Evolutionary conservation across 2,329 filamentous ascomycete species (phyloP), one percentile per base, ranked within the genome.

Genomic region (Botrytis fabae): DNA sequence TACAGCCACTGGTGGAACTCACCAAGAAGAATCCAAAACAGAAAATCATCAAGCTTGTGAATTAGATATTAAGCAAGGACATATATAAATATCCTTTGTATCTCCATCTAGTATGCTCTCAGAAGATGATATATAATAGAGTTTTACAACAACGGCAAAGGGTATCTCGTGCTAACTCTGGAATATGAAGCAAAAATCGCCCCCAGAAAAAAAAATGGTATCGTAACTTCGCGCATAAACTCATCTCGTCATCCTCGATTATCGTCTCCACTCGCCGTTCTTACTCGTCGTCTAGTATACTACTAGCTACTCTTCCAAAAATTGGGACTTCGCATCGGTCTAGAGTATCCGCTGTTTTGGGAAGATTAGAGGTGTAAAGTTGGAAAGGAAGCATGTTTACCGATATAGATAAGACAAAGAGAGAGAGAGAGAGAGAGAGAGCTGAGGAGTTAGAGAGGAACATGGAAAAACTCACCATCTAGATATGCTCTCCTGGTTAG

Each of bases 271-370:
- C 16, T 28, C 4, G 7, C 20, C 25, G 35, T 35, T 57, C 46
- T 66, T 40, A 83, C 75, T 98, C 96, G 80, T 97, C 93, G 79
- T 98, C 95, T 73, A 98, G 87, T 80, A 98, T 95, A 40, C 92
- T 92, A 82, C 92, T 97, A 61, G 96, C 96, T 78, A 98, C 84
- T 60, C 86, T 86, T 7, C 96, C 96, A 79, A 98, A 92, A 79
- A 97, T 90, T 0, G 95, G 95, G 2, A 98, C 87, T 82, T 98
- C 95, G 70, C 73, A 79, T 69, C 78, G 75, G 72, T 87, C 84
- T 69, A 91, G 83, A 1, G 86, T 90, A 75, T 91, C 89, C 69
- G 90, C 89, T 91, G 76, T 57, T 54, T 44, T 4, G 28, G 25
- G 6, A 44, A 28, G 61, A 72, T 80, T 74, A 80, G 78, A 72